Conservation (phyloP, 1,139 yeast species). For the Pichia sp. region DNA sequence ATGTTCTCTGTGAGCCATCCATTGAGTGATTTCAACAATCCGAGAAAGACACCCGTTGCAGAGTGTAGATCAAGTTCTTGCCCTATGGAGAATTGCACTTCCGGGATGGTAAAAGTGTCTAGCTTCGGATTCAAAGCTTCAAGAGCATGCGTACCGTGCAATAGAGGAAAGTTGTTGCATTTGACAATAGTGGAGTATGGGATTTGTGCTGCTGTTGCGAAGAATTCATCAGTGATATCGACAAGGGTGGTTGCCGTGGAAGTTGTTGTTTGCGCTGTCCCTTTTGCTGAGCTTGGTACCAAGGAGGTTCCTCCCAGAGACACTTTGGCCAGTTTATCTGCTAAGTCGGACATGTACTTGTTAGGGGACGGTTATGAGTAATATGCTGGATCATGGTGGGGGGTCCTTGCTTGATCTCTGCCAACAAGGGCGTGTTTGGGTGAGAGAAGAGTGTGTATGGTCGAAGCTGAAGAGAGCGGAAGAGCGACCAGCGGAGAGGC, state of each 20-base stretch:
- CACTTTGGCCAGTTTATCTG: too few species aligned
- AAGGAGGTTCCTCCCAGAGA: too few species aligned
- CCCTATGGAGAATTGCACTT: constrained; percentile 32
- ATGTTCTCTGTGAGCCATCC: constrained; percentile 15
- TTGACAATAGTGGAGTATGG: constrained; percentile 36
- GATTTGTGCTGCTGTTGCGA: constrained; percentile 19
- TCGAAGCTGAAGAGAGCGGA: too few species aligned
- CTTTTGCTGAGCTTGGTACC: too few species aligned
- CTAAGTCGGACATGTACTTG: too few species aligned
- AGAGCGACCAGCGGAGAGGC: too few species aligned
- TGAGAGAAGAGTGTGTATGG: too few species aligned
- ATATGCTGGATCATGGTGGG: too few species aligned
- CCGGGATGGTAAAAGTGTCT: constrained; percentile 52
- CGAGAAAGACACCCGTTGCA: constrained; percentile 40
- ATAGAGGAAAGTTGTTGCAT: constrained; percentile 46
- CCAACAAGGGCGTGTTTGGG: too few species aligned
- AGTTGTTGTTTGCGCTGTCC: too few species aligned
- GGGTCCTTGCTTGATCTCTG: too few species aligned
- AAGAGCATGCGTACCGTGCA: constrained; percentile 71
- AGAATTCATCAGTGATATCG: constrained; percentile 26
- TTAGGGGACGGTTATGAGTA: too few species aligned
- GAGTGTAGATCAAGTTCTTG: constrained; percentile 30
- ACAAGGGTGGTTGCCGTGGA: constrained; percentile 6
- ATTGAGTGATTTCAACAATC: constrained; percentile 10
- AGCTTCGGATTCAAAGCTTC: constrained; percentile 56